Conservation (phyloP, 345 rosid species). For the Rhizophora apiculata region DNA sequence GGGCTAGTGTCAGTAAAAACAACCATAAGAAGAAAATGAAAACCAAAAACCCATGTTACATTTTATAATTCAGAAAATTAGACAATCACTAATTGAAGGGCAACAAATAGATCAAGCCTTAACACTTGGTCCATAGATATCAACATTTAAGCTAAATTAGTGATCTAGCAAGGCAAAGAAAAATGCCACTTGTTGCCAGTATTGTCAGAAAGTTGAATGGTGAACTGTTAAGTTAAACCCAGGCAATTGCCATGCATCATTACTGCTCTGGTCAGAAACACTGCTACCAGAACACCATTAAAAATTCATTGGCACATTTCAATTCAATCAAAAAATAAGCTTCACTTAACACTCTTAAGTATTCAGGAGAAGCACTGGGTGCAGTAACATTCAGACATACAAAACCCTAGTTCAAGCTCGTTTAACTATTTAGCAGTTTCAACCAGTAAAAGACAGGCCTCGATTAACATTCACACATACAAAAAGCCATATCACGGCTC, state of each 20-base stretch:
- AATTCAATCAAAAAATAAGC: neutral
- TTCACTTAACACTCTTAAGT: neutral
- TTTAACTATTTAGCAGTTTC: neutral
- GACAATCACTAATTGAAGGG: neutral
- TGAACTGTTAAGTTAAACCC: neutral
- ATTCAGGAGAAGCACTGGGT: neutral
- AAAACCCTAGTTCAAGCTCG: slow-evolving; percentile 15
- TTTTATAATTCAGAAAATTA: neutral
- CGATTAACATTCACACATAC: neutral
- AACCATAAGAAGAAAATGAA: neutral
- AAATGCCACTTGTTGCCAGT: neutral
- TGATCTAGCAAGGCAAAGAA: neutral
- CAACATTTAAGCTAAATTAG: neutral
- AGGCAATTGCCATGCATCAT: neutral
- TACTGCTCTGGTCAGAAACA: neutral
- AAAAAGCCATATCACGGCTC: neutral
- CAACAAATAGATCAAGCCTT: neutral
- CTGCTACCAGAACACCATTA: neutral
- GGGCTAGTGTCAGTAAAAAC: neutral
- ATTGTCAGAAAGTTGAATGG: neutral
- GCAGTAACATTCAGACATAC: no score
- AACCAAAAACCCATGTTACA: neutral
- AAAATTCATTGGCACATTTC: neutral
- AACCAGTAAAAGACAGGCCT: neutral
- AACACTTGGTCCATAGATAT: neutral